Base-by-base conservation (phyloP, 2,329 filamentous ascomycete genomes). In the Pochonia chlamydosporia region DNA sequence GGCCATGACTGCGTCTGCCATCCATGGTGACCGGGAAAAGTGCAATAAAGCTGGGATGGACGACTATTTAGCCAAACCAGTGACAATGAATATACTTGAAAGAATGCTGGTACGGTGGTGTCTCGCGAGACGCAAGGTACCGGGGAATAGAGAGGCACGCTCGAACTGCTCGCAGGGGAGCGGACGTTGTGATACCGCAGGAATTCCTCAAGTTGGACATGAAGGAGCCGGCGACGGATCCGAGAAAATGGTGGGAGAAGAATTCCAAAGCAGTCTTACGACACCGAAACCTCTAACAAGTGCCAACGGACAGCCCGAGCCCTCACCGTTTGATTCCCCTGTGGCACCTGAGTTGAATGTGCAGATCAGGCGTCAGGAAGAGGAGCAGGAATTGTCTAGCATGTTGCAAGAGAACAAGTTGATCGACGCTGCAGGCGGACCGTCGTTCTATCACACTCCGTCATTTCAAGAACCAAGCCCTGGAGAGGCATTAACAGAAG, bases 1-100 rank as follows among this genome's bases (percentile, higher is more conserved):
- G 31, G 86, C 86, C n/a, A 88, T 90, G 84, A 90, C 86, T 0
- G 87, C 85, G 4, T 87, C 82, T 4, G 86, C 86, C 1, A 89
- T 89, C 35, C 84, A 88, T 59, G 86, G 86, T 4, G 86, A 90
- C 57, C 73, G 77, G 42, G 85, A 89, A 60, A 89, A 88, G 59
- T 89, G 85, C 59, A 77, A 79, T 50, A 76, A 75, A 51, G 83
- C 84, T 8, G 86, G 86, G 26, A 89, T 89, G 86, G 85, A 89
- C 54, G 84, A 87, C 58, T 85, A 87, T 56, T 69, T 88, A 9
- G 72, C 81, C n/a, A 87, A 87, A 58, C 86, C 85, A 2, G 85
- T 89, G 35, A 85, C 83, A 55, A 79, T 82, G 54, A 75, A 76
- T 44, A 75, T 81, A 5, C 65, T 89, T 7, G 85, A 89, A 62